These are phyloP conservation scores for Saturnispora serradocipensis DNA, from an alignment of 805 yeast genomes.

Conservation along the genomic window DNA sequence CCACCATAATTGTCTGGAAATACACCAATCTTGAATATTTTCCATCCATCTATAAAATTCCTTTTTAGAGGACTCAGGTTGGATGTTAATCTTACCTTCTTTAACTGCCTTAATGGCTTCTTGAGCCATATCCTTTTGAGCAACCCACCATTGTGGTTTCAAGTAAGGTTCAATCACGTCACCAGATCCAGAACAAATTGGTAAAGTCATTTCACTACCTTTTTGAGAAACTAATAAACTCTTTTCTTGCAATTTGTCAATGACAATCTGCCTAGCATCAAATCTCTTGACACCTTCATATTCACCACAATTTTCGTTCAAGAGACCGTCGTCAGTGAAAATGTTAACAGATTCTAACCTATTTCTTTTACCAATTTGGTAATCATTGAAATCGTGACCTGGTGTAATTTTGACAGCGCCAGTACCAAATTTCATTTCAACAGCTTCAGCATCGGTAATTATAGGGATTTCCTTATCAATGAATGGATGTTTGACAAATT, in stretches of 20 bases:
- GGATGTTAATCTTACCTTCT: slow-evolving; percentile 68
- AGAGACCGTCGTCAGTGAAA: slow-evolving; percentile 81
- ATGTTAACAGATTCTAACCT: slow-evolving; percentile 81
- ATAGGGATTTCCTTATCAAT: slow-evolving; percentile 79
- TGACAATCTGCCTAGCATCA: slow-evolving; percentile 81
- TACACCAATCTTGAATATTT: slow-evolving; percentile 98
- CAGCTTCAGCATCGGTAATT: slow-evolving; percentile 83
- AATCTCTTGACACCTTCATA: slow-evolving; percentile 89
- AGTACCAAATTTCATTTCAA: slow-evolving; percentile 98
- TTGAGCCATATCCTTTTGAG: slow-evolving; percentile 80
- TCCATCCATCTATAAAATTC: slow-evolving; percentile 95
- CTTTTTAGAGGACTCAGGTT: slow-evolving; percentile 83
- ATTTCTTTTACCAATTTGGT: slow-evolving; percentile 91
- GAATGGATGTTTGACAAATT: slow-evolving; percentile 85
- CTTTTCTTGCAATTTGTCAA: slow-evolving; percentile 64
- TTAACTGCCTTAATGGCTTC: slow-evolving; percentile 81
- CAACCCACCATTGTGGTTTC: slow-evolving; percentile 99
- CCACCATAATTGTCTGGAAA: slow-evolving; percentile 87
- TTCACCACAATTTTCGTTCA: slow-evolving; percentile 90
- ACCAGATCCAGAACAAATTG: slow-evolving; percentile 92
- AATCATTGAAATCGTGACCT: slow-evolving; percentile 97
- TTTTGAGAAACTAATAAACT: slow-evolving; percentile 76
- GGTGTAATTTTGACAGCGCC: slow-evolving; percentile 99
- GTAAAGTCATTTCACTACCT: slow-evolving; percentile 94
- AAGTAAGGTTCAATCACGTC: slow-evolving; percentile 93